These are phyloP conservation scores for Colletotrichum endophyticum DNA, from an alignment of 2,329 filamentous ascomycete species.

Conservation along the genomic window DNA sequence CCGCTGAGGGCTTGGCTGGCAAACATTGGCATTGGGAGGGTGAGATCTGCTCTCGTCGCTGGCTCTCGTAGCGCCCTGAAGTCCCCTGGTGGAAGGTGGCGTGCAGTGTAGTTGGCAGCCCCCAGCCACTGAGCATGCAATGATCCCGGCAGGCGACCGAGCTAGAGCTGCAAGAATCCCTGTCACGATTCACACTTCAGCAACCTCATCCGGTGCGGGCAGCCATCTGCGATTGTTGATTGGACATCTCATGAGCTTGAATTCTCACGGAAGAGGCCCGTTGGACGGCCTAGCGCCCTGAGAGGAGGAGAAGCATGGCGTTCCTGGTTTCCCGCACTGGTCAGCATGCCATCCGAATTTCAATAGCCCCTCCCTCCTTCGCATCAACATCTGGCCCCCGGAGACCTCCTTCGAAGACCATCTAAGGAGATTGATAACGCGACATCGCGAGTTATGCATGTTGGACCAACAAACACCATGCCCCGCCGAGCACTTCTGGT, in stretches of 20 bases:
- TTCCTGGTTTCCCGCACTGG: neutral
- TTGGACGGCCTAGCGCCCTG: constrained; percentile 16
- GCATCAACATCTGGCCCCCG: neutral
- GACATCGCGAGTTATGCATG: neutral
- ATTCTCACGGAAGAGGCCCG: neutral
- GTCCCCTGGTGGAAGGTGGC: constrained; percentile 2
- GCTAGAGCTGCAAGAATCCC: constrained; percentile 25
- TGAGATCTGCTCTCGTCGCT: neutral
- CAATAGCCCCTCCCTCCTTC: neutral
- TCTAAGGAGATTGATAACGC: neutral
- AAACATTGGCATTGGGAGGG: neutral
- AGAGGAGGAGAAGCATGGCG: neutral
- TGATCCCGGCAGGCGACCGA: neutral
- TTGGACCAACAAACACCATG: neutral
- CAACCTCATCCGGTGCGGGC: neutral
- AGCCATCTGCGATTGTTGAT: neutral
- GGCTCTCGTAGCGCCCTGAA: constrained; percentile 2
- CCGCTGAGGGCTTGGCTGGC: neutral
- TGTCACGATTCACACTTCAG: constrained; percentile 22
- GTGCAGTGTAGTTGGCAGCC: neutral
- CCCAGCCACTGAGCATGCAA: constrained; percentile 21
- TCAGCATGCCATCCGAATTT: neutral
- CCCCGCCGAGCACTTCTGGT: neutral
- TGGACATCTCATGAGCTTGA: neutral
- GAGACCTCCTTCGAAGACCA: neutral